A percentile compares a stretch with the other conserved stretches of the same genome.
Evolutionary conservation across 805 yeast genomes (phyloP).

Genomic region (Suhomyces sp.): DNA sequence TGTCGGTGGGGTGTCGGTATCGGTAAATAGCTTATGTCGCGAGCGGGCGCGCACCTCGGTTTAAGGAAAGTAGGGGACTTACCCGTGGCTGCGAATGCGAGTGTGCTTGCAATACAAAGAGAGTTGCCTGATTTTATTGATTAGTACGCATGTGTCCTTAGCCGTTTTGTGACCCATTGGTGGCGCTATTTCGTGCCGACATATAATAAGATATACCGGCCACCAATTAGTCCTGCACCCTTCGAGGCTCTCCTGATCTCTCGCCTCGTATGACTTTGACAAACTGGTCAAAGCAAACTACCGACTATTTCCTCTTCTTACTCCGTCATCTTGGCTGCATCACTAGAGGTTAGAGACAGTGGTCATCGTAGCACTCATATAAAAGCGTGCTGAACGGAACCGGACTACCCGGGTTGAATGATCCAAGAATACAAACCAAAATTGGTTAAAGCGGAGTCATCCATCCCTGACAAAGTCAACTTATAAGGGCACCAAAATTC

Average conservation of each 20-base stretch:
- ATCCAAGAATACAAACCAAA: neutral
- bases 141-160: neutral
- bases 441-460: neutral
- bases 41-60: neutral
- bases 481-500: neutral
- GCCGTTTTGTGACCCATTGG: neutral
- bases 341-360: too few relatives aligned
- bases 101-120: neutral
- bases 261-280: neutral
- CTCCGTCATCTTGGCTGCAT: neutral
- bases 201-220: neutral
- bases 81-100: neutral
- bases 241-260: neutral
- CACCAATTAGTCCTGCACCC: neutral
- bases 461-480: too few relatives aligned
- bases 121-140: neutral
- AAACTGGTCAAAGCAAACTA: neutral
- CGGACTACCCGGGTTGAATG: neutral
- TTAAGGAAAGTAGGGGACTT: neutral
- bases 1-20: neutral
- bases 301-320: neutral
- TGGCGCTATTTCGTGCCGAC: neutral
- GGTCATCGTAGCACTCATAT: too few relatives aligned
- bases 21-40: neutral
- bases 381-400: too few relatives aligned